phyloP scores from a whole-genome alignment of 140 eudicot species.

The Ambrosia hybrid region DNA sequence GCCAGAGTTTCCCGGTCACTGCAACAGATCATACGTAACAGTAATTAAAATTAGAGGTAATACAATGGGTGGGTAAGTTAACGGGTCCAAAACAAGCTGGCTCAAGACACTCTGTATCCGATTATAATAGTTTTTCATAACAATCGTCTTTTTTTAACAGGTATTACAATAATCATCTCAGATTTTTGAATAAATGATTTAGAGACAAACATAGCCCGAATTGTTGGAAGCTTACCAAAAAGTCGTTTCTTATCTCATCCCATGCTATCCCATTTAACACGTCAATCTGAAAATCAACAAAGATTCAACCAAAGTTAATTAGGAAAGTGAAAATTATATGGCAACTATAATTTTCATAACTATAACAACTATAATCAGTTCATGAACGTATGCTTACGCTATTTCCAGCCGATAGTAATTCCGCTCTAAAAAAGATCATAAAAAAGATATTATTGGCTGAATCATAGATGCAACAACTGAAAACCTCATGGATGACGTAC shows the following conservation, averaged over 20 bases:
- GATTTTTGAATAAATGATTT: too few relatives aligned
- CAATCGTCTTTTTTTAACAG: too few relatives aligned
- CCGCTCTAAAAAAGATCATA: conserved; percentile 42
- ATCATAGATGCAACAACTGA: conserved; percentile 1
- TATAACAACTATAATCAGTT: conserved; percentile 20
- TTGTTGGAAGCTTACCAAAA: conserved; percentile 59
- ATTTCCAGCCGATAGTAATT: conserved; percentile 53
- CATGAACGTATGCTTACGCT: conserved; percentile 42
- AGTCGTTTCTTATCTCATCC: conserved; percentile 67
- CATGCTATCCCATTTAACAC: conserved; percentile 99
- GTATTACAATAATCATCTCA: not conserved
- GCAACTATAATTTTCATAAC: not conserved
- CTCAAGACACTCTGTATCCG: not conserved
- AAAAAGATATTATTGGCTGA: conserved; percentile 1
- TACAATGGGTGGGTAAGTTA: not conserved
- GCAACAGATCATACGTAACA: conserved; percentile 31
- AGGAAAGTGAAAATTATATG: not conserved
- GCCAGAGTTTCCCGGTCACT: conserved; percentile 98
- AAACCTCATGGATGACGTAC: not conserved
- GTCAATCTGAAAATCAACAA: conserved; percentile 44
- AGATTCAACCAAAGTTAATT: conserved; percentile 6
- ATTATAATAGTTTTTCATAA: not conserved
- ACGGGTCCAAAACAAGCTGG: not conserved
- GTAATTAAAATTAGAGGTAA: not conserved
- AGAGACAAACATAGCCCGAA: not conserved